Evolutionary conservation across 768 basidiomycete genomes (phyloP).

Genomic region (Boletus huronensis): DNA sequence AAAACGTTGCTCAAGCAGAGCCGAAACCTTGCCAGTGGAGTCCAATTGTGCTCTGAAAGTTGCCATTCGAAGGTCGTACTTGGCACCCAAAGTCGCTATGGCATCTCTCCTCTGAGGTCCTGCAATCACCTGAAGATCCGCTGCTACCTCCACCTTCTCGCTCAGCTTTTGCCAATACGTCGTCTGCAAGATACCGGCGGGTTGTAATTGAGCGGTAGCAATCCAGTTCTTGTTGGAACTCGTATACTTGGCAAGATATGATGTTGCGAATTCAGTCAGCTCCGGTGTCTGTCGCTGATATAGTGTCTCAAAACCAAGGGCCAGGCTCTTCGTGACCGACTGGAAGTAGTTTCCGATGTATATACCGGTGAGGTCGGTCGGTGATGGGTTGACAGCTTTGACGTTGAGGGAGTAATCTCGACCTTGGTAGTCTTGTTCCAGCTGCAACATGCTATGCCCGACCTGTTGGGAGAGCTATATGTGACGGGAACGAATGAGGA

Average conservation of each 20-base stretch:
- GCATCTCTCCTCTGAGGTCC: slow-evolving; percentile 83
- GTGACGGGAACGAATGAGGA: slow-evolving; percentile 11
- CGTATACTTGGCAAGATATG: slow-evolving; percentile 81
- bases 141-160: slow-evolving; percentile 96
- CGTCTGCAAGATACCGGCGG: slow-evolving; percentile 78
- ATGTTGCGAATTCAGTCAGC: slow-evolving; percentile 64
- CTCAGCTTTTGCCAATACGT: slow-evolving; percentile 97
- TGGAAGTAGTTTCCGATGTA: slow-evolving; percentile 92
- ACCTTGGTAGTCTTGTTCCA: slow-evolving; percentile 93
- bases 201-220: slow-evolving; percentile 87
- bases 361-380: slow-evolving; percentile 83
- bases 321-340: slow-evolving; percentile 86
- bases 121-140: slow-evolving; percentile 82
- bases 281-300: slow-evolving; percentile 77
- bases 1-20: slow-evolving; percentile 92
- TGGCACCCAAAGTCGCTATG: slow-evolving; percentile 89
- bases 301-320: slow-evolving; percentile 81
- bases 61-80: slow-evolving; percentile 92
- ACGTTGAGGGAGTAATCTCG: slow-evolving; percentile 80
- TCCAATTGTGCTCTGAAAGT: slow-evolving; percentile 95
- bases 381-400: slow-evolving; percentile 90
- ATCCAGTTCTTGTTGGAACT: slow-evolving; percentile 77
- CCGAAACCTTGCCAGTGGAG: slow-evolving; percentile 92
- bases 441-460: slow-evolving; percentile 86
- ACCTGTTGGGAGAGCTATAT: slow-evolving; percentile 66